phyloP scores from a whole-genome alignment of 768 basidiomycete genomes.

The Russula foetens region DNA sequence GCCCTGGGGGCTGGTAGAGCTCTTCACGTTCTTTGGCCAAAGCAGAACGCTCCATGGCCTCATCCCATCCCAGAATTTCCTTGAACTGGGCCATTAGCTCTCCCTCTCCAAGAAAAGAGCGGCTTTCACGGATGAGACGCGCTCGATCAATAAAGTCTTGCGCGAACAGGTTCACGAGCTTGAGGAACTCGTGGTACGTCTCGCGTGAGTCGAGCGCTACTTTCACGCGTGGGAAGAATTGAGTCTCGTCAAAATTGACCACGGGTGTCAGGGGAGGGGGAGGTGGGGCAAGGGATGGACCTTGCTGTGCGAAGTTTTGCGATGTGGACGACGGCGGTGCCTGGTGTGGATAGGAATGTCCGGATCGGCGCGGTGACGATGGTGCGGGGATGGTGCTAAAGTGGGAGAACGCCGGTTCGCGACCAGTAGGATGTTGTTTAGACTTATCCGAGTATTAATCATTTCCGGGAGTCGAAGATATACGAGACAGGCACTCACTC shows the following conservation, averaged over 20 bases:
- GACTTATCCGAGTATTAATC: slow-evolving; percentile 18
- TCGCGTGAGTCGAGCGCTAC: slow-evolving; percentile 63
- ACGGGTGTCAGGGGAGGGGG: slow-evolving; percentile 19
- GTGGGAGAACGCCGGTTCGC: slow-evolving; percentile 24
- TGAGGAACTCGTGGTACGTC: slow-evolving; percentile 90
- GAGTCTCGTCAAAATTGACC: slow-evolving; percentile 45
- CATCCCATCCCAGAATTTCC: slow-evolving; percentile 84
- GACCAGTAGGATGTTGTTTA: slow-evolving; percentile 22
- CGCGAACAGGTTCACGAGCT: slow-evolving; percentile 89
- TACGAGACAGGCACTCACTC: slow-evolving; percentile 14
- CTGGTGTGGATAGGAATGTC: slow-evolving; percentile 15
- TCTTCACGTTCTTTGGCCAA: slow-evolving; percentile 26
- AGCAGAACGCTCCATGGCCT: slow-evolving; percentile 40
- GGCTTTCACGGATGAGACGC: slow-evolving; percentile 72
- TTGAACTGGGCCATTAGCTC: slow-evolving; percentile 79
- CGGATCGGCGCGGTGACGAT: slow-evolving; percentile 24
- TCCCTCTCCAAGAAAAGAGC: slow-evolving; percentile 62
- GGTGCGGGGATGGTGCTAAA: slow-evolving; percentile 24
- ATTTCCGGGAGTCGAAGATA: not conserved
- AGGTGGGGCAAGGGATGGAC: slow-evolving; percentile 3
- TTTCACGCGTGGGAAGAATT: slow-evolving; percentile 91
- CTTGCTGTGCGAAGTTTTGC: not conserved
- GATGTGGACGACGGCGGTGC: slow-evolving; percentile 7
- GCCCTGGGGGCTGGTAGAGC: slow-evolving; percentile 15
- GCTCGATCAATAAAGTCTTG: slow-evolving; percentile 88